Conservation (phyloP, 768 basidiomycete species). For the Termitomyces sp. region DNA sequence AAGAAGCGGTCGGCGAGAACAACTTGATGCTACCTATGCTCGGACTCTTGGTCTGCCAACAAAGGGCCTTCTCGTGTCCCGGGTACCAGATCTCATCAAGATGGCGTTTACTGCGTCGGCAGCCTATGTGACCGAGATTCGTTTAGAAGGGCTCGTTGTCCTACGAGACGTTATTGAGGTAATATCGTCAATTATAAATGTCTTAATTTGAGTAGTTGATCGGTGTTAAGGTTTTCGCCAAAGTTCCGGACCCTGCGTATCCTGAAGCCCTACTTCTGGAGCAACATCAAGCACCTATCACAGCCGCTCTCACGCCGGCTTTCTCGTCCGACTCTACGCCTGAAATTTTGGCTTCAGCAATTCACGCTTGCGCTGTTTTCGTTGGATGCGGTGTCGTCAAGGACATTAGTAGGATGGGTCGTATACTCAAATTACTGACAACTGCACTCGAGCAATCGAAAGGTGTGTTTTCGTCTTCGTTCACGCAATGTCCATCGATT, state of each 20-base stretch:
- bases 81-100: slow-evolving; percentile 90
- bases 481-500: too few relatives aligned
- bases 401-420: slow-evolving; percentile 87
- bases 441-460: slow-evolving; percentile 87
- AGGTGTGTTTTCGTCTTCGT: slow-evolving; percentile 42
- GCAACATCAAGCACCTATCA: slow-evolving; percentile 97
- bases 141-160: slow-evolving; percentile 86
- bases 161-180: slow-evolving; percentile 92
- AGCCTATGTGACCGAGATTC: slow-evolving; percentile 93
- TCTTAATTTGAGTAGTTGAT: not conserved
- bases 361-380: slow-evolving; percentile 92
- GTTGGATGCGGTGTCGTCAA: slow-evolving; percentile 94
- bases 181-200: not conserved
- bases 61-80: slow-evolving; percentile 70
- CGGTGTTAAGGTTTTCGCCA: slow-evolving; percentile 76
- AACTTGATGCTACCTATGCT: slow-evolving; percentile 77
- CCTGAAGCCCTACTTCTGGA: slow-evolving; percentile 87
- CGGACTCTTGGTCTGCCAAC: slow-evolving; percentile 52
- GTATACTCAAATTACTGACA: slow-evolving; percentile 86
- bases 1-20: slow-evolving; percentile 72
- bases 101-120: slow-evolving; percentile 99
- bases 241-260: slow-evolving; percentile 88
- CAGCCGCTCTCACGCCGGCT: slow-evolving; percentile 93
- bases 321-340: slow-evolving; percentile 95
- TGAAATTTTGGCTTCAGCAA: slow-evolving; percentile 89